Evolutionary conservation across 1,139 yeast genomes (phyloP).

Genomic region (Taphrina confusa): DNA sequence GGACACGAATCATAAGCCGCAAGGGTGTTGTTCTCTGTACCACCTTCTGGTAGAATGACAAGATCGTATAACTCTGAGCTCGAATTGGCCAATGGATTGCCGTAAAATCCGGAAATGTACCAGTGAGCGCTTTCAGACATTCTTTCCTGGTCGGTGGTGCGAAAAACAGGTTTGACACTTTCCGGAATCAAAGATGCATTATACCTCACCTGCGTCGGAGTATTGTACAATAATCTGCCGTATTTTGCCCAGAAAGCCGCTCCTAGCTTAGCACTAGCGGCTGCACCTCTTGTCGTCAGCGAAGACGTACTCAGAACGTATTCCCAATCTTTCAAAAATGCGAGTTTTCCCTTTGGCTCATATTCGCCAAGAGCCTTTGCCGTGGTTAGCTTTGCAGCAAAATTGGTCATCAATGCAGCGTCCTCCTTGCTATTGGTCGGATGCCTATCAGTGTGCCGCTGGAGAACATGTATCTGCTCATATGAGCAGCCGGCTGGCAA

Average conservation of each 20-base stretch:
- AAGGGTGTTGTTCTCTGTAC: conserved; percentile 2
- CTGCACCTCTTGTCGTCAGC: conserved; percentile 3
- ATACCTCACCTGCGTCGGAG: background rate
- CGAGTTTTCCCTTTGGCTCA: background rate
- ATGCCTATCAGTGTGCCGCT: conserved; percentile 51
- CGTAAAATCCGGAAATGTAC: conserved; percentile 7
- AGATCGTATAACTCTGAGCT: conserved; percentile 6
- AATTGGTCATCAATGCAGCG: background rate
- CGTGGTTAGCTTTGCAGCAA: background rate
- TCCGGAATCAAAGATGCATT: background rate
- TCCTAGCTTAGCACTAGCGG: conserved; percentile 6
- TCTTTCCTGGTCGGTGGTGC: conserved; percentile 9
- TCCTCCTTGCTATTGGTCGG: conserved; percentile 47
- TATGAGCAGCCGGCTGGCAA: conserved; percentile 12
- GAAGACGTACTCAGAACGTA: conserved; percentile 4
- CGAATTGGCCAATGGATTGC: conserved; percentile 2
- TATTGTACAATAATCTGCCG: conserved; percentile 7
- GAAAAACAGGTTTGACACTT: conserved; percentile 8
- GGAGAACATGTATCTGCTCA: conserved; percentile 49
- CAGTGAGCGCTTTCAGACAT: conserved; percentile 9
- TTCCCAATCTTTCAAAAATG: background rate
- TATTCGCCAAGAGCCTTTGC: background rate
- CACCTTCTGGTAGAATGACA: conserved; percentile 8
- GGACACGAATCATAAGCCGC: conserved; percentile 15
- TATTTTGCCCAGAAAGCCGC: conserved; percentile 8